Percentiles rank a stretch among this genome's conserved stretches.
Conservation (phyloP, 108 stramenopile species). For the Pelagomonas calceolata region DNA sequence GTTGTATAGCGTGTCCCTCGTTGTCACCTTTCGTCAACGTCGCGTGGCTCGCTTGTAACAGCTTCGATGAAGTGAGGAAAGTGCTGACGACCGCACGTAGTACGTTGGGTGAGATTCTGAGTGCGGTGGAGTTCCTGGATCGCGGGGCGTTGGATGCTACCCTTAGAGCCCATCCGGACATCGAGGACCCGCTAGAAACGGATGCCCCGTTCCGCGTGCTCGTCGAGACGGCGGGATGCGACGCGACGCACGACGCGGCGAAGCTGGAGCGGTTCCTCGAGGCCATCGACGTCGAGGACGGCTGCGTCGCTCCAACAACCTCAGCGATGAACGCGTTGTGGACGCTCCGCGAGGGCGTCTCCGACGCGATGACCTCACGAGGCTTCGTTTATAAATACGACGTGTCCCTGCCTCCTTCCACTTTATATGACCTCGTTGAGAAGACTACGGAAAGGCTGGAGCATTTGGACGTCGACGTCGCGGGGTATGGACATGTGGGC, state of each 20-base stretch:
- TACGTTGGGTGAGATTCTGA: conserved; percentile 67
- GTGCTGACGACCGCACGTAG: conserved; percentile 49
- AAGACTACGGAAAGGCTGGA: conserved; percentile 38
- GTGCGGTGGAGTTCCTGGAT: conserved; percentile 87
- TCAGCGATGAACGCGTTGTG: conserved; percentile 45
- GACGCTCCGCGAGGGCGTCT: conserved; percentile 29
- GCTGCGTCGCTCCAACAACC: conserved; percentile 56
- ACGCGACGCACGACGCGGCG: conserved; percentile 57
- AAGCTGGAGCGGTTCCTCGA: conserved; percentile 75
- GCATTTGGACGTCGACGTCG: conserved; percentile 10
- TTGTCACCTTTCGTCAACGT: conserved; percentile 57
- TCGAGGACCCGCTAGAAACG: conserved; percentile 8
- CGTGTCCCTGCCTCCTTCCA: conserved; percentile 61
- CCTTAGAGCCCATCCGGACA: conserved; percentile 7
- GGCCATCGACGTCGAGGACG: conserved; percentile 33
- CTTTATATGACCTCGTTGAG: conserved; percentile 54
- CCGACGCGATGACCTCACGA: conserved; percentile 14
- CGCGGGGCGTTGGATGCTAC: conserved; percentile 44
- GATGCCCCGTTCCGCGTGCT: conserved; percentile 48
- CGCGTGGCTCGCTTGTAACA: conserved; percentile 60
- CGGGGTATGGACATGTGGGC: conserved; percentile 73
- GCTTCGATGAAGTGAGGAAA: conserved; percentile 46
- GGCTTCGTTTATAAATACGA: conserved; percentile 89
- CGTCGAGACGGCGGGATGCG: conserved; percentile 78
- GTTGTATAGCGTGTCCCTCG: conserved; percentile 53